Evolutionary conservation across 2,329 filamentous ascomycete genomes (phyloP).

Genomic region (Drechslerella coelobrocha): DNA sequence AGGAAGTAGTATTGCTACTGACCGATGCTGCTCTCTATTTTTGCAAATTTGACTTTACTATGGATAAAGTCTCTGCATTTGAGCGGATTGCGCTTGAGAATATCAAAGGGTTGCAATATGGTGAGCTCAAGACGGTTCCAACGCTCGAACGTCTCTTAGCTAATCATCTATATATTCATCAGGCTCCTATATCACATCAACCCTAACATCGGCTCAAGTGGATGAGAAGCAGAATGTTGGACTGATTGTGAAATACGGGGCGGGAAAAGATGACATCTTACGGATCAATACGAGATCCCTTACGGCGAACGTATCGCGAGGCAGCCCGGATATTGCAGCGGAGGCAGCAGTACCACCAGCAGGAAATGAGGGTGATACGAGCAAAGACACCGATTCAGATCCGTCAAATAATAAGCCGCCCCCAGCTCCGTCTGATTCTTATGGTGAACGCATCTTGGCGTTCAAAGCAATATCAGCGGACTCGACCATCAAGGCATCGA

Average conservation of each 20-base stretch:
- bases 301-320: constrained; percentile 61
- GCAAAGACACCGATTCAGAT: constrained; percentile 18
- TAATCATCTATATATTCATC: constrained; percentile 8
- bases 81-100: constrained; percentile 81
- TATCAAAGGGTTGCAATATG: constrained; percentile 74
- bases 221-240: constrained; percentile 84
- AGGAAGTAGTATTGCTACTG: constrained; percentile 85
- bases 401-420: background rate
- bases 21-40: constrained; percentile 86
- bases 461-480: constrained; percentile 50
- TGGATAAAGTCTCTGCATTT: constrained; percentile 92
- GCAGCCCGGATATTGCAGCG: constrained; percentile 47
- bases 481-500: constrained; percentile 18
- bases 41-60: constrained; percentile 91
- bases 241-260: constrained; percentile 77
- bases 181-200: constrained; percentile 83
- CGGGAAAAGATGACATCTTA: constrained; percentile 71
- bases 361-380: constrained; percentile 59
- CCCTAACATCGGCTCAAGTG: constrained; percentile 76
- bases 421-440: constrained; percentile 18
- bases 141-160: background rate
- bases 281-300: constrained; percentile 86
- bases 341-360: constrained; percentile 52
- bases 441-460: constrained; percentile 51
- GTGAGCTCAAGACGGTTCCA: constrained; percentile 58